Evolutionary conservation across 805 yeast species (phyloP).

Genomic region (Pichia scutulata): DNA sequence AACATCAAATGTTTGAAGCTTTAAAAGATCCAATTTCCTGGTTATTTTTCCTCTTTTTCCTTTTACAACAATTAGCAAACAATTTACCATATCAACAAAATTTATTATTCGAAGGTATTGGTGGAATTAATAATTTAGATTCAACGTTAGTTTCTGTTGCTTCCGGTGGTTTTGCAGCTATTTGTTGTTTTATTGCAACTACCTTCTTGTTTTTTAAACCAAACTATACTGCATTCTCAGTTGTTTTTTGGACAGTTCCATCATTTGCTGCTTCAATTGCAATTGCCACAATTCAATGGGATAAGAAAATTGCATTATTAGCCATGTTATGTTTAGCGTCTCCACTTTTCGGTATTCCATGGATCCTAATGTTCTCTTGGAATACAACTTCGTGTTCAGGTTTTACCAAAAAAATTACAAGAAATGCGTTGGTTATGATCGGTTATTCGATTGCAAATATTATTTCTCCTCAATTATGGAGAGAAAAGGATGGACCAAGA

Average conservation of each 20-base stretch:
- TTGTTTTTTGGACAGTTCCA: constrained; percentile 24
- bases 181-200: constrained; percentile 34
- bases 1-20: constrained; percentile 42
- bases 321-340: constrained; percentile 44
- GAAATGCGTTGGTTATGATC: constrained; percentile 42
- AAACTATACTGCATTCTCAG: constrained; percentile 28
- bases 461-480: constrained; percentile 52
- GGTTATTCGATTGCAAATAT: constrained; percentile 43
- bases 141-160: constrained; percentile 50
- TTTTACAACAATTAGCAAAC: constrained; percentile 44
- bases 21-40: constrained; percentile 41
- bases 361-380: constrained; percentile 23
- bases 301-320: constrained; percentile 36
- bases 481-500: constrained; percentile 40
- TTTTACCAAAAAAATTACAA: constrained; percentile 42
- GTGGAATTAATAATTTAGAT: constrained; percentile 31
- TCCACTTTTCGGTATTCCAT: constrained; percentile 27
- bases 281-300: constrained; percentile 34
- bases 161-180: constrained; percentile 40
- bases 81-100: constrained; percentile 47
- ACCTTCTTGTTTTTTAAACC: constrained; percentile 27
- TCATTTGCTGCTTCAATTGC: constrained; percentile 24
- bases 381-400: constrained; percentile 32
- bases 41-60: constrained; percentile 34
- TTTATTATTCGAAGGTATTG: constrained; percentile 37